Evolutionary conservation across 208 protist genomes (phyloP).

Genomic region (Angomonas desouzai): DNA sequence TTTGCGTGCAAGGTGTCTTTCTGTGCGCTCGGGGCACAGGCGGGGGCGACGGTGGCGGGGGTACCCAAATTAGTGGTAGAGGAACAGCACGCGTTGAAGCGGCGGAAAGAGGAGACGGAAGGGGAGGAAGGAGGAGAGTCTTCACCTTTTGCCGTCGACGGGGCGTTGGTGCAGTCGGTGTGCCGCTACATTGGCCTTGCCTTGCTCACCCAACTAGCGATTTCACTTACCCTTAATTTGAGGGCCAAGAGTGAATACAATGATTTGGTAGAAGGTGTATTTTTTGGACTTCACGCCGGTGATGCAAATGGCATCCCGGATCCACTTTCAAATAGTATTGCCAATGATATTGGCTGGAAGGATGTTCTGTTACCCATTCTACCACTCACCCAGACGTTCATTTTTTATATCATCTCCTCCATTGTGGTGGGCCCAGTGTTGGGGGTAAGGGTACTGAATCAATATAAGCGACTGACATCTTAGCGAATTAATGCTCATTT

Average conservation of each 20-base stretch:
- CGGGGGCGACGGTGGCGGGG: conserved; percentile 9
- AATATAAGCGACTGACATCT: neutral
- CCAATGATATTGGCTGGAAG: conserved; percentile 11
- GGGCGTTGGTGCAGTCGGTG: conserved; percentile 7
- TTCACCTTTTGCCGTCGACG: neutral
- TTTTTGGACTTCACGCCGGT: conserved; percentile 1
- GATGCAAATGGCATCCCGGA: neutral
- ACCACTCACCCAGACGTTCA: conserved; percentile 20
- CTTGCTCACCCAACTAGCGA: conserved; percentile 27
- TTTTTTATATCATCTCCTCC: conserved; percentile 16
- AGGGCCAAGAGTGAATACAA: conserved; percentile 24
- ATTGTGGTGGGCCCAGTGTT: conserved; percentile 21
- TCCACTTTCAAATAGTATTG: conserved; percentile 14
- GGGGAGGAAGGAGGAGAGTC: conserved; percentile 1
- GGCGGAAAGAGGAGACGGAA: neutral
- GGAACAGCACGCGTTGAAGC: neutral
- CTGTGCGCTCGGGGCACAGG: conserved; percentile 6
- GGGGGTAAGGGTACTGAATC: conserved; percentile 8
- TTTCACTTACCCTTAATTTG: conserved; percentile 23
- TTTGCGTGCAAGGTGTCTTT: conserved; percentile 14
- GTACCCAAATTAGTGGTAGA: conserved; percentile 2
- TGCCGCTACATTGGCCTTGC: conserved; percentile 19
- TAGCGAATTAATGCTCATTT: neutral
- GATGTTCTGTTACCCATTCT: conserved; percentile 11
- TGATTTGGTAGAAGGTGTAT: neutral